Conservation (phyloP, 192 early-diverging fungal genomes). For the Gryganskiella cystojenkinii region DNA sequence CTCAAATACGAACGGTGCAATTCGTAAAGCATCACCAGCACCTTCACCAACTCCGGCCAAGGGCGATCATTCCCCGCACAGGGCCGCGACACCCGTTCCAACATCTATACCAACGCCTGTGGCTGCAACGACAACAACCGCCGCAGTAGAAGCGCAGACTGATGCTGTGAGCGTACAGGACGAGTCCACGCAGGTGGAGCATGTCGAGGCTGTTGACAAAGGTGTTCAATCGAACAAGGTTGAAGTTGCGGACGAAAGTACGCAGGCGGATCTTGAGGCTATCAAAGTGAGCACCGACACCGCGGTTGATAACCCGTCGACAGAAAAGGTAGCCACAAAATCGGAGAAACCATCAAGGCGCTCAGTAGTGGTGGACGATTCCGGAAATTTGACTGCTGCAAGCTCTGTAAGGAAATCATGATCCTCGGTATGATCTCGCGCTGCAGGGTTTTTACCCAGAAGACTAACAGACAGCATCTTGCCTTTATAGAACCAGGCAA, state of each 20-base stretch:
- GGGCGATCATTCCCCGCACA: constrained; percentile 19
- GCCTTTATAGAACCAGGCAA: constrained; percentile 14
- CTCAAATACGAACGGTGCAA: too few species aligned
- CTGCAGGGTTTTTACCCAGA: too few species aligned
- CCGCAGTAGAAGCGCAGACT: too few species aligned
- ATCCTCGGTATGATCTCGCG: too few species aligned
- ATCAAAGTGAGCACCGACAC: neutral
- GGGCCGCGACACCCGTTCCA: constrained; percentile 28
- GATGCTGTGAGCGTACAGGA: constrained; percentile 21
- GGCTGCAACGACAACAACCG: neutral
- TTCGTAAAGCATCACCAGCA: too few species aligned
- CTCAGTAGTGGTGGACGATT: neutral
- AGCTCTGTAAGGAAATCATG: neutral
- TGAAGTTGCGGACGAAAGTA: constrained; percentile 28
- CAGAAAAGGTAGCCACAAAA: neutral
- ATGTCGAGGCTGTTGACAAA: constrained; percentile 25
- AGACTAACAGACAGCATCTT: too few species aligned
- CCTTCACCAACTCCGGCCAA: neutral
- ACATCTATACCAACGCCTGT: neutral
- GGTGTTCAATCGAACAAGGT: constrained; percentile 31
- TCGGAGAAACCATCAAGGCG: too few species aligned
- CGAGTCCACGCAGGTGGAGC: constrained; percentile 34
- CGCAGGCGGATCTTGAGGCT: constrained; percentile 19
- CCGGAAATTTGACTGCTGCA: neutral
- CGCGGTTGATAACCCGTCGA: neutral